Conservation (phyloP, 805 yeast genomes). For the Candida michaelii region DNA sequence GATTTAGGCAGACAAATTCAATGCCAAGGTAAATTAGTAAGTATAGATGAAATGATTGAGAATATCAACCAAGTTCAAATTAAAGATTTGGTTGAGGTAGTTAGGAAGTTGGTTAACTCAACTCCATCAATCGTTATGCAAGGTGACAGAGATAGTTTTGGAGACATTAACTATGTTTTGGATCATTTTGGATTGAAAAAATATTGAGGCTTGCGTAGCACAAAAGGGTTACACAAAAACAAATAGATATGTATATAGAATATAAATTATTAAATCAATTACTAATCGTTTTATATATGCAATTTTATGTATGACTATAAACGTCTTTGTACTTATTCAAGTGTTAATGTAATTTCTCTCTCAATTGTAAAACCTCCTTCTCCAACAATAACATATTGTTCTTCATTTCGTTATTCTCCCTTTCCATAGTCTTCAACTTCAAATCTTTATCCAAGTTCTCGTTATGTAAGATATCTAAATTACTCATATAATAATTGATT, state of each 20-base stretch:
- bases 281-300: constrained; percentile 6
- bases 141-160: constrained; percentile 82
- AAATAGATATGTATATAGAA: constrained; percentile 8
- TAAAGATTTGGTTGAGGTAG: constrained; percentile 69
- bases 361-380: constrained; percentile 59
- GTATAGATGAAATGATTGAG: constrained; percentile 76
- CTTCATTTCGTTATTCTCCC: constrained; percentile 57
- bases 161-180: constrained; percentile 71
- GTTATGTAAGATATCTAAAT: constrained; percentile 37
- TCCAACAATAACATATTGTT: constrained; percentile 54
- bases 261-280: background rate
- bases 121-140: constrained; percentile 86
- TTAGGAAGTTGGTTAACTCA: constrained; percentile 73
- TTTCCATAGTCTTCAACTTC: constrained; percentile 46
- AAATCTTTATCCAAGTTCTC: constrained; percentile 45
- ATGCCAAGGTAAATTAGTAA: constrained; percentile 71
- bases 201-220: no score
- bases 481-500: constrained; percentile 40
- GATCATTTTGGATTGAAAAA: constrained; percentile 56
- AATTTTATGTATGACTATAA: constrained; percentile 1
- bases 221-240: no score
- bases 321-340: background rate
- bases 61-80: constrained; percentile 69
- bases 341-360: constrained; percentile 20
- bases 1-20: constrained; percentile 95